Percentiles rank a stretch among this genome's conserved stretches.
Conservation (phyloP, 768 basidiomycete genomes). For the Pholiota microspora region DNA sequence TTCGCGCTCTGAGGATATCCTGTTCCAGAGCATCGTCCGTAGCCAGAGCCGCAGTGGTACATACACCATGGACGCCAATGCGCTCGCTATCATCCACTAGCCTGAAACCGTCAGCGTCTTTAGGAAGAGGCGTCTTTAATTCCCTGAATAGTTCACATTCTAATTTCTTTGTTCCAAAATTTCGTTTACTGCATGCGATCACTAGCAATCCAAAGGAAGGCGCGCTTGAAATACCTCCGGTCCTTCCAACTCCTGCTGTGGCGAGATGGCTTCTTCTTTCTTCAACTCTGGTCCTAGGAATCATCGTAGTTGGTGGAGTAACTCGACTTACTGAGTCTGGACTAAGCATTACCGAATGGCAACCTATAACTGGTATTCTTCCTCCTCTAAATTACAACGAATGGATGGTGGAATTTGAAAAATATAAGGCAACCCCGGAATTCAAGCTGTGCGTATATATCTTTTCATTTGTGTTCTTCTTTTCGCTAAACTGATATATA, state of each 20-base stretch:
- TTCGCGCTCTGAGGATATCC: background rate
- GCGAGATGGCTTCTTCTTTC: slow-evolving; percentile 85
- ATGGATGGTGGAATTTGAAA: slow-evolving; percentile 89
- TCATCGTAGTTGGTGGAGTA: slow-evolving; percentile 94
- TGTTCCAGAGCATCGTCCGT: background rate
- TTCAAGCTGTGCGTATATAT: slow-evolving; percentile 88
- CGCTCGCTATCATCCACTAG: background rate
- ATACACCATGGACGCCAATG: background rate
- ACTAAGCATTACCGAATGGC: slow-evolving; percentile 97
- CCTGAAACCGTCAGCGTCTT: background rate
- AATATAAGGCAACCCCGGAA: slow-evolving; percentile 94
- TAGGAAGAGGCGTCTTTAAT: background rate
- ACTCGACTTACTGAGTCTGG: slow-evolving; percentile 98
- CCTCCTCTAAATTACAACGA: slow-evolving; percentile 75
- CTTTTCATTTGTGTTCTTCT: background rate
- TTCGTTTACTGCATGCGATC: slow-evolving; percentile 8
- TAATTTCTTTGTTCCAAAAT: background rate
- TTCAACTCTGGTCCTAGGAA: slow-evolving; percentile 82
- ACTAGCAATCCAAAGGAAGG: slow-evolving; percentile 8
- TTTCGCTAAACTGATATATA: slow-evolving; percentile 26
- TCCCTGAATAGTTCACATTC: background rate
- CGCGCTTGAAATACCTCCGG: slow-evolving; percentile 30
- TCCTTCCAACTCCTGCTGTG: slow-evolving; percentile 67
- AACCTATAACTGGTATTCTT: slow-evolving; percentile 83
- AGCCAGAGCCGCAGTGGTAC: background rate